Evolutionary conservation across 495 filamentous ascomycete species (phyloP), one percentile per base, ranked within the genome.

Genomic region (Talaromyces nanjingensis): DNA sequence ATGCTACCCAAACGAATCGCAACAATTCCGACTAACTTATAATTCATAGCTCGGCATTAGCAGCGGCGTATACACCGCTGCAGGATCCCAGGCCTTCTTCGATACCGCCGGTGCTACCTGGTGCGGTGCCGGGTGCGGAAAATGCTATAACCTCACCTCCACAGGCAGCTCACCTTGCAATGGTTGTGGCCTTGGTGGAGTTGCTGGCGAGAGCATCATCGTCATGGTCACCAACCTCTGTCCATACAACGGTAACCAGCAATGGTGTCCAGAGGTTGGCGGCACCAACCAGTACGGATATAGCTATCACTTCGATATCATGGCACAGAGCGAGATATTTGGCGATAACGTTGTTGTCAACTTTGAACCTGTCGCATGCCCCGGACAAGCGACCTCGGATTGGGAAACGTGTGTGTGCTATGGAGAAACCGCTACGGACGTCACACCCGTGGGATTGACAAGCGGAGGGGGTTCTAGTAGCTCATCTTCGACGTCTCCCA

Each of bases 191-290:
- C 67, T 67, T 1, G 76, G 76, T 20, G 73, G 73, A 3, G 75
- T n/a, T 8, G 66, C 68, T 2, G 71, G 72, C 7, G 24, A 76
- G 56, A 71, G 66, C 58, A 76, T 78, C 64, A 76, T 75, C 47
- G 75, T 78, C 31, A 74, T 77, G 75, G 70, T 77, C 18, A 78
- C 75, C 33, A 78, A 78, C 62, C 65, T 77, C 4, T 78, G 76
- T 57, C 76, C 76, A 3, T 65, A 73, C 65, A 68, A 71, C 52
- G 75, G 76, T 9, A 78, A 78, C 54, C 65, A 63, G 27, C 69
- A 75, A 62, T 78, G 76, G 76, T 78, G 76, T 59, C 72, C 74
- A 5, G 24, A 39, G 2, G 34, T 61, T 6, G 73, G 73, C 14
- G 63, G 66, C 5, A 72, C 60, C 3, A 78, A 78, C 64, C 67